phyloP scores from a whole-genome alignment of 768 basidiomycete genomes.

The Rhodosporidiobolus sp. region DNA sequence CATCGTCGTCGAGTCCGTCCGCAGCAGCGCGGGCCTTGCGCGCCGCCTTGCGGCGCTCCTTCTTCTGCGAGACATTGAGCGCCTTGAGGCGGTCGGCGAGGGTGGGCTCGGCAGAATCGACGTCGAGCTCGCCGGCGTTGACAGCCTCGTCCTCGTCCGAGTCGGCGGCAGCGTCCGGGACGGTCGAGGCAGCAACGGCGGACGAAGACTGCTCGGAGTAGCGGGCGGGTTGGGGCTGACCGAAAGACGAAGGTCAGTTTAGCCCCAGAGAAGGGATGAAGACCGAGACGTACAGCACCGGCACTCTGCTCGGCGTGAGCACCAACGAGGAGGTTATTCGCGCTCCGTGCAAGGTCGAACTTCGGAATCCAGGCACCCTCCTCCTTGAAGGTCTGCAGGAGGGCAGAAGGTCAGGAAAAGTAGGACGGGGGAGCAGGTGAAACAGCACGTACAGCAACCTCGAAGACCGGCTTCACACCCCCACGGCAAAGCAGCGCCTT shows the following conservation, averaged over 20 bases:
- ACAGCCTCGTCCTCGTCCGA: slow-evolving; percentile 54
- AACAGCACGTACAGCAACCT: slow-evolving; percentile 21
- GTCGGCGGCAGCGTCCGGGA: slow-evolving; percentile 56
- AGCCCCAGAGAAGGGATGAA: no score
- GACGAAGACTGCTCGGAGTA: slow-evolving; percentile 30
- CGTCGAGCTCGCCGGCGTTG: slow-evolving; percentile 68
- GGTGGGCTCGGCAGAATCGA: slow-evolving; percentile 82
- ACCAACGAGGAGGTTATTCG: slow-evolving; percentile 13
- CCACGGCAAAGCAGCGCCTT: slow-evolving; percentile 23
- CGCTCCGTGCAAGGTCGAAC: slow-evolving; percentile 31
- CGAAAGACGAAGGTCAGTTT: background rate
- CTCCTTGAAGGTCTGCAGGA: slow-evolving; percentile 17
- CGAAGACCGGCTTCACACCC: slow-evolving; percentile 39
- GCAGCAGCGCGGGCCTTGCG: background rate
- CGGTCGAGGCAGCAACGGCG: slow-evolving; percentile 52
- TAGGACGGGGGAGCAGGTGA: background rate
- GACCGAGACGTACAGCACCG: slow-evolving; percentile 16
- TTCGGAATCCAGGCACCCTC: slow-evolving; percentile 25
- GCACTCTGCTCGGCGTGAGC: background rate
- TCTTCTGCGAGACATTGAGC: slow-evolving; percentile 55
- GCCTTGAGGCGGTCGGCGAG: slow-evolving; percentile 85
- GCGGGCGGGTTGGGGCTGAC: slow-evolving; percentile 33
- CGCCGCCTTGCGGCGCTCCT: slow-evolving; percentile 27
- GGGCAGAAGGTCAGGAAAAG: background rate
- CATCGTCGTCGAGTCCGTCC: slow-evolving; percentile 37